Conservation (phyloP, 257 asterid species). For the Perilla frutescens region DNA sequence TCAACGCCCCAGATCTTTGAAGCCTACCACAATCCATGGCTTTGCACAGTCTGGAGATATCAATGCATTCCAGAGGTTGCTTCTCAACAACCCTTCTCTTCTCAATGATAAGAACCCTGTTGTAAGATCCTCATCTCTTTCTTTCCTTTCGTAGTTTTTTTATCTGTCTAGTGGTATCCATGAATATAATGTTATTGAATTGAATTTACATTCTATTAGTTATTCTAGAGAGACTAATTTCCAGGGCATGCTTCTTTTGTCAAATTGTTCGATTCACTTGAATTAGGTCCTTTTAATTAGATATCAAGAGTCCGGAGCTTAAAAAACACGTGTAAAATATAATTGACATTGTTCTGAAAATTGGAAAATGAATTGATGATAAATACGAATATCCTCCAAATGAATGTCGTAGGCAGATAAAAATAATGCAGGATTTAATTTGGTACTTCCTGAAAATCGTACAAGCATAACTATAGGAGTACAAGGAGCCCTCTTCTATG, state of each 20-base stretch:
- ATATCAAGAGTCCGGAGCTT: not conserved
- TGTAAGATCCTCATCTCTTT: conserved; percentile 50
- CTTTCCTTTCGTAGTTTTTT: not conserved
- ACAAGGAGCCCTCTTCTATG: not conserved
- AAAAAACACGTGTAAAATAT: not conserved
- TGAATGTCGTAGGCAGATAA: not conserved
- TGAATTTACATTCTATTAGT: conserved; percentile 21
- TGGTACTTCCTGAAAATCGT: conserved; percentile 7
- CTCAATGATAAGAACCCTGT: conserved; percentile 93
- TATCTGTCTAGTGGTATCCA: not conserved
- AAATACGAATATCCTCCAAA: not conserved
- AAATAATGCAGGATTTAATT: not conserved
- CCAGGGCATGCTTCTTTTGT: not conserved
- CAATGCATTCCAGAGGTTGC: conserved; percentile 70
- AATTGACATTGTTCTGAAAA: not conserved
- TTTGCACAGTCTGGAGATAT: conserved; percentile 93
- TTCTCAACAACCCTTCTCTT: conserved; percentile 74
- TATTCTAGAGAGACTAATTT: not conserved
- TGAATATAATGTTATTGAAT: conserved; percentile 20
- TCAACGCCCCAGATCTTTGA: conserved; percentile 52
- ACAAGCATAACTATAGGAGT: conserved; percentile 11
- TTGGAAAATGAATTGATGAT: not conserved
- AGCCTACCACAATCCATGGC: conserved; percentile 84
- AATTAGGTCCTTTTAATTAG: not conserved
- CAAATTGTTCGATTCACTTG: not conserved